These are phyloP conservation scores for Stevia rebaudiana DNA, from an alignment of 140 eudicot genomes.

Conservation along the genomic window DNA sequence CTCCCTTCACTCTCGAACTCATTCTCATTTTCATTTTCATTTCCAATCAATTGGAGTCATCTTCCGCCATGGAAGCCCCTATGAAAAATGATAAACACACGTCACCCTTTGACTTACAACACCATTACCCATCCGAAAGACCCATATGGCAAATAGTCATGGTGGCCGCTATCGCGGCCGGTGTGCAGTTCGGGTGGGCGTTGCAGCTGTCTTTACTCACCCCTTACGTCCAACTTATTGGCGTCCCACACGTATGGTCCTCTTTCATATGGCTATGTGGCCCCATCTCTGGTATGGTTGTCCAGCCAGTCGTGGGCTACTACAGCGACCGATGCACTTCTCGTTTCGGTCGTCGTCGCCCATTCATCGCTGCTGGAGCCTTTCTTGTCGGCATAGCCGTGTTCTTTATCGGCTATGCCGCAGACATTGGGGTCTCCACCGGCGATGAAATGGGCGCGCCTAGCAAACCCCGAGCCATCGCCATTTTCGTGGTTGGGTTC, in stretches of 20 bases:
- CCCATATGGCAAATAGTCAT: slow-evolving; percentile 43
- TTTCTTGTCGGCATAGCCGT: slow-evolving; percentile 31
- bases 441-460: slow-evolving; percentile 35
- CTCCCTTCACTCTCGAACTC: background rate
- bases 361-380: slow-evolving; percentile 49
- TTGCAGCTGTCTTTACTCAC: slow-evolving; percentile 64
- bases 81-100: slow-evolving; percentile 3
- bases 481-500: slow-evolving; percentile 53
- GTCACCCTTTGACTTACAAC: slow-evolving; percentile 5
- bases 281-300: slow-evolving; percentile 62
- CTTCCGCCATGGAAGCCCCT: background rate
- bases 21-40: no score
- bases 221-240: slow-evolving; percentile 65
- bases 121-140: background rate
- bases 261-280: slow-evolving; percentile 73
- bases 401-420: slow-evolving; percentile 57
- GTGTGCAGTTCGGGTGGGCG: slow-evolving; percentile 82
- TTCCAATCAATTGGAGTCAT: no score
- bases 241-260: slow-evolving; percentile 55
- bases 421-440: slow-evolving; percentile 44
- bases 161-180: slow-evolving; percentile 66
- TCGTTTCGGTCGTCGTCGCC: slow-evolving; percentile 54
- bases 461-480: slow-evolving; percentile 36
- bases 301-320: slow-evolving; percentile 63
- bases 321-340: slow-evolving; percentile 44